A percentile compares a stretch with the other conserved stretches of the same genome.
Evolutionary conservation across 2,329 filamentous ascomycete genomes (phyloP).

Genomic region (Capronia coronata): DNA sequence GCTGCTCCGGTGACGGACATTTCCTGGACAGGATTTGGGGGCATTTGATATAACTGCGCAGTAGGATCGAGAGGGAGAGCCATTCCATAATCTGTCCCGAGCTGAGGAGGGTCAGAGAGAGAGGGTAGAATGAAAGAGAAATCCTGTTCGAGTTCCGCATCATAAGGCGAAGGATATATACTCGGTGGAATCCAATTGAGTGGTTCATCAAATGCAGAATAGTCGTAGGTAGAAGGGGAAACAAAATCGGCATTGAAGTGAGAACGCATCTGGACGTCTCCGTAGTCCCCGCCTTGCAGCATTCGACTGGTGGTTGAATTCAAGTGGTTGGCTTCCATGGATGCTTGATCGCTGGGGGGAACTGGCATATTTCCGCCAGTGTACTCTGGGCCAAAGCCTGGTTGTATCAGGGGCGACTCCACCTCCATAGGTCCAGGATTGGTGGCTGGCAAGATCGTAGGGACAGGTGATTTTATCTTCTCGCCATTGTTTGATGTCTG

Average conservation of each 20-base stretch:
- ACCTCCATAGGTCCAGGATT: neutral
- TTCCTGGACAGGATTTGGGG: slow-evolving; percentile 45
- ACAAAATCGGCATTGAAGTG: slow-evolving; percentile 9
- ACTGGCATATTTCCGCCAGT: neutral
- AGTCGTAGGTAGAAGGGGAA: slow-evolving; percentile 28
- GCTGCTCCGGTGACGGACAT: slow-evolving; percentile 5
- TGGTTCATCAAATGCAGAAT: slow-evolving; percentile 34
- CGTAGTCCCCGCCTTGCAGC: slow-evolving; percentile 8
- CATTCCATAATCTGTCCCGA: slow-evolving; percentile 16
- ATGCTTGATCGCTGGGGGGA: neutral
- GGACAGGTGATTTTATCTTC: neutral
- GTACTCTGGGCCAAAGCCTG: neutral
- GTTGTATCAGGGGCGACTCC: neutral
- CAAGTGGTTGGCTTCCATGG: neutral
- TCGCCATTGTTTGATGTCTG: neutral
- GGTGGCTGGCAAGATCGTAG: neutral
- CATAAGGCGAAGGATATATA: slow-evolving; percentile 34
- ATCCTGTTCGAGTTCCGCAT: slow-evolving; percentile 37
- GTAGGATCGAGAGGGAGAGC: slow-evolving; percentile 11
- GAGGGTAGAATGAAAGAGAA: slow-evolving; percentile 25
- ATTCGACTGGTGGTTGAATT: neutral
- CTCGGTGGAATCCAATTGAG: slow-evolving; percentile 36
- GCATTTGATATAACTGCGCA: slow-evolving; percentile 7
- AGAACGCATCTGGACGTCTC: slow-evolving; percentile 1
- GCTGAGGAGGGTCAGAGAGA: slow-evolving; percentile 10